Evolutionary conservation across 1,284 basidiomycete genomes (phyloP).

Genomic region (Bjerkandera adusta): DNA sequence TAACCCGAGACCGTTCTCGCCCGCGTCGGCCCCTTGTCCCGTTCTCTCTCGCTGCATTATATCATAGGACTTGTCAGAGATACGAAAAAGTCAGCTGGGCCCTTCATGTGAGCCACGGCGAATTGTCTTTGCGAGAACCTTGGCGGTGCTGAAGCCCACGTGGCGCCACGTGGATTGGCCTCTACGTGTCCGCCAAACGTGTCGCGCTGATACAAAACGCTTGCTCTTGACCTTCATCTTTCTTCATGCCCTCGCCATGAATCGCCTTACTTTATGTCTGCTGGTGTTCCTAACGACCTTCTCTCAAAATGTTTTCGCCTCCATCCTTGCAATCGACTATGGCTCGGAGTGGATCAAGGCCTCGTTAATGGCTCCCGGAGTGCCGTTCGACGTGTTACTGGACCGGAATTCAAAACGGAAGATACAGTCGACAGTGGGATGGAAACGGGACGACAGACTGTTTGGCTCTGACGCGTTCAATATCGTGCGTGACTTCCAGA

Average conservation of each 20-base stretch:
- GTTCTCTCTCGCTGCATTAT: too few relatives aligned
- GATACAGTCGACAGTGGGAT: conserved; percentile 85
- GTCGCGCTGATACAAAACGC: too few relatives aligned
- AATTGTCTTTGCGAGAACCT: too few relatives aligned
- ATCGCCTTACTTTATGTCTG: conserved; percentile 10
- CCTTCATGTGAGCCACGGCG: too few relatives aligned
- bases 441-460: conserved; percentile 85
- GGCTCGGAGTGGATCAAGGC: conserved; percentile 96
- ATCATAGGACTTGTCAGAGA: too few relatives aligned
- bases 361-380: conserved; percentile 93
- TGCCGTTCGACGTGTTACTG: conserved; percentile 94
- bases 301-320: conserved; percentile 39
- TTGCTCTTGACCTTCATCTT: conserved; percentile 1
- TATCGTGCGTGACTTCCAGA: conserved; percentile 56
- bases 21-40: too few relatives aligned
- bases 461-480: conserved; percentile 89
- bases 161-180: too few relatives aligned
- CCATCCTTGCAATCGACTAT: conserved; percentile 93
- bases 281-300: conserved; percentile 26
- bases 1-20: too few relatives aligned
- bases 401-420: conserved; percentile 98
- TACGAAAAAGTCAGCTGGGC: too few relatives aligned
- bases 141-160: too few relatives aligned
- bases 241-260: conserved; percentile 12
- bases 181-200: conserved; percentile 4